A percentile compares a stretch with the other conserved stretches of the same genome.
Conservation (phyloP, 164 flowering plant species). For the Aristolochia californica region DNA sequence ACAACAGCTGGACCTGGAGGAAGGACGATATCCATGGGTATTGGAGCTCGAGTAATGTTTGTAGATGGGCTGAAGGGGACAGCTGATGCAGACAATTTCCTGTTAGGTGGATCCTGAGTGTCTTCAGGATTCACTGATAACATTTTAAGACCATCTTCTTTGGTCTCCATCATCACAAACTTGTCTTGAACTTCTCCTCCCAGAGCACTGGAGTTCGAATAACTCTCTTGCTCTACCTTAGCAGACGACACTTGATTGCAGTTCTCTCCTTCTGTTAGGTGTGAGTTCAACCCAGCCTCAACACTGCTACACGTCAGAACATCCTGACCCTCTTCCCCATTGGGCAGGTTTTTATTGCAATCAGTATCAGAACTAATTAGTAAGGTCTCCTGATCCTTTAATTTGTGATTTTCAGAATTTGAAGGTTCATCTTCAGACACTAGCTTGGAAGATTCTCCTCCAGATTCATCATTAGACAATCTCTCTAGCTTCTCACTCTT, state of each 20-base stretch:
- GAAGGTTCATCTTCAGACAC: conserved; percentile 14
- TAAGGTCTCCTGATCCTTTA: conserved; percentile 26
- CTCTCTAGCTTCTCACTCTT: conserved; percentile 18
- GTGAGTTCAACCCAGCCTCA: conserved; percentile 9
- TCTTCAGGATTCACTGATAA: conserved; percentile 21
- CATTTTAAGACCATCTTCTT: conserved; percentile 2
- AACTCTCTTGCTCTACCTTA: conserved; percentile 16
- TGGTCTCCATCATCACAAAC: not conserved
- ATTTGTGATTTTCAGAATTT: conserved; percentile 7
- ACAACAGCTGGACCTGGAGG: conserved; percentile 51
- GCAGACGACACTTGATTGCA: conserved; percentile 12
- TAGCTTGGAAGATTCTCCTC: conserved; percentile 4
- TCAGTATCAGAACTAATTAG: not conserved
- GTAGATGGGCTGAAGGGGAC: conserved; percentile 85
- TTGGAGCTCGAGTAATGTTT: conserved; percentile 31
- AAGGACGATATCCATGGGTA: conserved; percentile 48
- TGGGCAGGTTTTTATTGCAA: not conserved
- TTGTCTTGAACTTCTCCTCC: conserved; percentile 35
- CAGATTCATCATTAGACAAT: conserved; percentile 13
- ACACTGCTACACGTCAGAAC: not conserved
- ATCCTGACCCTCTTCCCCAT: not conserved
- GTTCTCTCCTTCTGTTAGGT: conserved; percentile 11
- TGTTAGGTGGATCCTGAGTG: conserved; percentile 40
- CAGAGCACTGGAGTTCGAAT: conserved; percentile 16
- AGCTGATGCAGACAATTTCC: conserved; percentile 91